A percentile compares a stretch with the other conserved stretches of the same genome.
Evolutionary conservation across 2,329 filamentous ascomycete species (phyloP).

Genomic region (Furcasterigmium sp.): DNA sequence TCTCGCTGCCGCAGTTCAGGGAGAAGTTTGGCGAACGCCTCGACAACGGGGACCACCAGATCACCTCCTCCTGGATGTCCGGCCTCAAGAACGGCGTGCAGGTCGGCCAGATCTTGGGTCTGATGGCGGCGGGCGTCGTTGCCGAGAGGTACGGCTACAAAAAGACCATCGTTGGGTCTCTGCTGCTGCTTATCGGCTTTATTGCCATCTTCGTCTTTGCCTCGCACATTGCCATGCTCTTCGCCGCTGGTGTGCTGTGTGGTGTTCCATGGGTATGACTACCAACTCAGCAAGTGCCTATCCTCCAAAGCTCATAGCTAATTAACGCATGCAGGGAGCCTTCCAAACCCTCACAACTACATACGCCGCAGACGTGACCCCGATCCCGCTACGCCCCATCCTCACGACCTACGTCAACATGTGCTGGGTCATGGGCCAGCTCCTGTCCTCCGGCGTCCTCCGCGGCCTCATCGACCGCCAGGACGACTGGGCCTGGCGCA

Average conservation of each 20-base stretch:
- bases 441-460: conserved; percentile 34
- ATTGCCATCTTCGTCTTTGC: conserved; percentile 44
- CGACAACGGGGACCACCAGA: conserved; percentile 22
- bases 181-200: conserved; percentile 31
- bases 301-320: too few species aligned
- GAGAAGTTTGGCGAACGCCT: conserved; percentile 17
- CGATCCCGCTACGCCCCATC: conserved; percentile 33
- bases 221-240: conserved; percentile 26
- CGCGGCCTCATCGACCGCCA: conserved; percentile 13
- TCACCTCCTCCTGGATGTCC: conserved; percentile 45
- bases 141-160: conserved; percentile 36
- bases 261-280: conserved; percentile 43
- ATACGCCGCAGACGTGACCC: conserved; percentile 39
- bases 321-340: too few species aligned
- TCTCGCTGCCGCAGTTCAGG: conserved; percentile 27
- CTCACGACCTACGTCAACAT: conserved; percentile 40
- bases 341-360: conserved; percentile 38
- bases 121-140: conserved; percentile 39
- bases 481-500: conserved; percentile 16
- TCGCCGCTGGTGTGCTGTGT: conserved; percentile 37
- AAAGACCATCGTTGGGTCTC: conserved; percentile 34
- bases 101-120: conserved; percentile 42
- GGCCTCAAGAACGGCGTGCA: conserved; percentile 36
- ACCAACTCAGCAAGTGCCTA: too few species aligned
- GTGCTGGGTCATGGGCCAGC: conserved; percentile 40